These are phyloP conservation scores for Wickerhamiella alocasiicola DNA, from an alignment of 805 yeast genomes.

Conservation along the genomic window DNA sequence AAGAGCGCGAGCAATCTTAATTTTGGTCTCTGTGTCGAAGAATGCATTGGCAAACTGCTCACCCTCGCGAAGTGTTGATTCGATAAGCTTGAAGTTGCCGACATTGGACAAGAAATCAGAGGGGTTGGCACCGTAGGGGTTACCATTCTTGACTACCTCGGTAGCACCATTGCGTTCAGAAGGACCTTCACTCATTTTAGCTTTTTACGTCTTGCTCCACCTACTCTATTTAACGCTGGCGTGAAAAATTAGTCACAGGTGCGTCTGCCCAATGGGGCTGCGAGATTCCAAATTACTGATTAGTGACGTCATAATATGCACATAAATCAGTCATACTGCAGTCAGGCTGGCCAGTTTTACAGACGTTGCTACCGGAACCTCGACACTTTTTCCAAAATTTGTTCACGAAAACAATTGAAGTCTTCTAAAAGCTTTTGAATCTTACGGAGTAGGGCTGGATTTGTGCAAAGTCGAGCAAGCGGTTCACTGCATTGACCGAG, in stretches of 20 bases:
- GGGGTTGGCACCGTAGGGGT: slow-evolving; percentile 95
- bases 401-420: no score
- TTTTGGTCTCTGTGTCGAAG: slow-evolving; percentile 86
- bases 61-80: slow-evolving; percentile 94
- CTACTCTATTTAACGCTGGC: slow-evolving; percentile 5
- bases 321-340: slow-evolving; percentile 8
- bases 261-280: slow-evolving; percentile 6
- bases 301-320: slow-evolving; percentile 10
- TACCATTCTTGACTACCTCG: slow-evolving; percentile 24
- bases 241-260: slow-evolving; percentile 10
- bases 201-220: not conserved
- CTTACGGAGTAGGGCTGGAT: no score
- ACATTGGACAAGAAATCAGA: slow-evolving; percentile 86
- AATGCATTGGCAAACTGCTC: slow-evolving; percentile 96
- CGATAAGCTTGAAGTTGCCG: slow-evolving; percentile 77
- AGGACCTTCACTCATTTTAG: slow-evolving; percentile 12
- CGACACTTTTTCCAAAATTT: no score
- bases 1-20: slow-evolving; percentile 91
- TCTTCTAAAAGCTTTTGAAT: no score
- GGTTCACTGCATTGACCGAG: no score
- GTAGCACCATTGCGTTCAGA: slow-evolving; percentile 18
- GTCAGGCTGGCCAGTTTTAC: not conserved
- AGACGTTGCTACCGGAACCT: no score
- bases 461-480: no score
- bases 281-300: not conserved